Conservation (phyloP, 176 grass and related monocot species). For the Chrysopogon serrulatus region DNA sequence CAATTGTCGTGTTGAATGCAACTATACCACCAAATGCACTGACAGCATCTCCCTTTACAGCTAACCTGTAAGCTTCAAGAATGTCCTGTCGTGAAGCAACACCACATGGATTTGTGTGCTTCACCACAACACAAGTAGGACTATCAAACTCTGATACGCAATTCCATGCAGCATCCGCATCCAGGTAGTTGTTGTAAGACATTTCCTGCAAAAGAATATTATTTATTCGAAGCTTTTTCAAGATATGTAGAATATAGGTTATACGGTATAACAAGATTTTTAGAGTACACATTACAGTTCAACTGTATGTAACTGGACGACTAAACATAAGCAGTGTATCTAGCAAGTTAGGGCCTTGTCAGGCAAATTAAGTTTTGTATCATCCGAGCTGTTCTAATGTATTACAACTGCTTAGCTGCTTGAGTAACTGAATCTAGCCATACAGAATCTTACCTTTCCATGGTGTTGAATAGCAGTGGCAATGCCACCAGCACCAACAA, state of each 20-base stretch:
- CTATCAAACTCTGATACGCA: slow-evolving; percentile 78
- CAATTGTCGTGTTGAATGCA: slow-evolving; percentile 78
- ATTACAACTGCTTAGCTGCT: background rate
- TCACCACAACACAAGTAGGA: slow-evolving; percentile 88
- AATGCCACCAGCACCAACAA: slow-evolving; percentile 76
- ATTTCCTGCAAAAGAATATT: slow-evolving; percentile 60
- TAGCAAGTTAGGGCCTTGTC: background rate
- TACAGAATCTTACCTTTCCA: slow-evolving; percentile 52
- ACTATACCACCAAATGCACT: slow-evolving; percentile 97
- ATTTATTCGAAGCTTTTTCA: background rate
- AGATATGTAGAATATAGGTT: background rate
- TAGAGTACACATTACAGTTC: background rate
- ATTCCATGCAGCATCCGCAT: slow-evolving; percentile 96
- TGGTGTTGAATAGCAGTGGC: slow-evolving; percentile 75
- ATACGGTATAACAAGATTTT: background rate
- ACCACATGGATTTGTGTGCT: slow-evolving; percentile 93
- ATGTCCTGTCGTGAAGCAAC: slow-evolving; percentile 67
- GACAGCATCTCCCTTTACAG: slow-evolving; percentile 75
- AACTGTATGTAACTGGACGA: background rate
- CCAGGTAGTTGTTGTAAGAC: slow-evolving; percentile 96
- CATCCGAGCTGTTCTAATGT: background rate
- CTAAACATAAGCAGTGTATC: background rate
- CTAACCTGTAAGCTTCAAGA: slow-evolving; percentile 82
- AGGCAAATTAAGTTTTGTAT: background rate
- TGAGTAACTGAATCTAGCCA: background rate